Base-by-base conservation (phyloP, 2,329 filamentous ascomycete genomes). In the Fusarium globosum region DNA sequence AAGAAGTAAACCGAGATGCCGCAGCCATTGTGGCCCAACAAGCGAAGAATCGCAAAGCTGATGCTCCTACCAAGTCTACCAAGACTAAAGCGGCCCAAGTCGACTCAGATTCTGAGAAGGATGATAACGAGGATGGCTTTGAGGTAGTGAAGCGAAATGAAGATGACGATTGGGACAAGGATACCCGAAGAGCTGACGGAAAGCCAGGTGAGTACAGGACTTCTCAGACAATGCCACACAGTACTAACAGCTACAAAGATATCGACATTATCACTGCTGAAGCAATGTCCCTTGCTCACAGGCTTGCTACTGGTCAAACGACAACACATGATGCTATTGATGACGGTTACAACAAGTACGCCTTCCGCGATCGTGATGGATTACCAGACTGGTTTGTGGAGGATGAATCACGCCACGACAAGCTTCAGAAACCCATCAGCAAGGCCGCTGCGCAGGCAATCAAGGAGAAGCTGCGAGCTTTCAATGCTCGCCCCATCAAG, bases 211-310 rank as follows among this genome's bases (percentile, higher is more conserved):
- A 80, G 85, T 26, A 3, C 0, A 12, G n/a, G 49, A 8, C 21
- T 16, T 14, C 6, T 23, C 14, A 41, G 8, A 16, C 16, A 33
- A 21, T 30, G n/a, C 20, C 15, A 14, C 16, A 7, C 11, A 16
- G 21, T 36, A 51, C 68, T 77, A 57, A 76, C 45, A 36, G 28
- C 4, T 4, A 7, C 26, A 15, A 41, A 81, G 95, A 98, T 80
- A 97, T 99, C 83, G 95, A 98, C 81, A 98, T 99, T 79, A 97
- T 98, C 79, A 99, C 96, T n/a, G 96, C 95, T 10, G 96, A n/a
- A n/a, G n/a, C n/a, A n/a, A n/a, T n/a, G n/a, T n/a, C n/a, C n/a
- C n/a, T n/a, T n/a, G n/a, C n/a, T n/a, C n/a, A n/a, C n/a, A n/a
- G n/a, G n/a, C n/a, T n/a, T n/a, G n/a, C 95, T 7, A 94, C 93